phyloP scores from a whole-genome alignment of 192 early-diverging fungal species.

The Funneliformis geosporum region DNA sequence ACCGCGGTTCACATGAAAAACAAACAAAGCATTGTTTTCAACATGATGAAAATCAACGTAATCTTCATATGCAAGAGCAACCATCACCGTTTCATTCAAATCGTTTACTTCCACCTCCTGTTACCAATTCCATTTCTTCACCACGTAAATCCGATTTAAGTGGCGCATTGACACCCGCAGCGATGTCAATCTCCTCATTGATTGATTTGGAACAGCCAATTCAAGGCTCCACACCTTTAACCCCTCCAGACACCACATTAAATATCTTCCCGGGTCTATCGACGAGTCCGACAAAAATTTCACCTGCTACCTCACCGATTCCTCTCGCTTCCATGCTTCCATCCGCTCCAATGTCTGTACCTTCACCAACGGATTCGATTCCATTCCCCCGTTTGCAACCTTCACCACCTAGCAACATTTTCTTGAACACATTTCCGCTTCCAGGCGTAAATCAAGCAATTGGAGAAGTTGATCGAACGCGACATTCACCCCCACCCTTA shows the following conservation, averaged over 20 bases:
- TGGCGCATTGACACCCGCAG: not conserved
- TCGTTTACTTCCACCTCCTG: slow-evolving; percentile 16
- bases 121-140: not conserved
- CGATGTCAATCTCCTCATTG: slow-evolving; percentile 26
- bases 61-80: not conserved
- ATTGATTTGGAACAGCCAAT: slow-evolving; percentile 25
- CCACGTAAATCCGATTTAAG: not conserved
- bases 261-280: not conserved
- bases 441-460: slow-evolving; percentile 29
- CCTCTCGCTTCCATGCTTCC: slow-evolving; percentile 2
- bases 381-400: slow-evolving; percentile 23
- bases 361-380: slow-evolving; percentile 23
- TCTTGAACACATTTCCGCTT: slow-evolving; percentile 12
- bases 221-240: slow-evolving; percentile 5
- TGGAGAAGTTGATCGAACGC: slow-evolving; percentile 26
- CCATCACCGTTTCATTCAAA: not conserved
- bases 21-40: not conserved
- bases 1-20: not conserved
- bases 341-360: slow-evolving; percentile 19
- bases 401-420: slow-evolving; percentile 19
- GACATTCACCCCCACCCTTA: slow-evolving; percentile 19
- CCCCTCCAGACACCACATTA: slow-evolving; percentile 17
- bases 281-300: not conserved
- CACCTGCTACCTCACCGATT: not conserved
- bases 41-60: not conserved